These are phyloP conservation scores for Colletotrichum lindemuthianum DNA, from an alignment of 2,329 filamentous ascomycete species.

Conservation along the genomic window DNA sequence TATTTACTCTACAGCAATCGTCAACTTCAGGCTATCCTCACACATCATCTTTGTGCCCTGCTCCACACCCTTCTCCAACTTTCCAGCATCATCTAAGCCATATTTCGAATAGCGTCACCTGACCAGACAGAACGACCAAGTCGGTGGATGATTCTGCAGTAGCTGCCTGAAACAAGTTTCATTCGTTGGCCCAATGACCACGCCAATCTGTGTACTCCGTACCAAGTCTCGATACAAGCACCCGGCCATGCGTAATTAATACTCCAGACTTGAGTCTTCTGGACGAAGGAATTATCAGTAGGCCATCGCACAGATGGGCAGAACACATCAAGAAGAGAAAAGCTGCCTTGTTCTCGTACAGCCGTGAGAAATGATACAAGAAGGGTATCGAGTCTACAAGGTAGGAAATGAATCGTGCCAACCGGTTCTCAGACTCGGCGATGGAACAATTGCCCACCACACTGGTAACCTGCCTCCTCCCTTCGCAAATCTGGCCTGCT, in stretches of 20 bases:
- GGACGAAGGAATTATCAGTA: slow-evolving; percentile 5
- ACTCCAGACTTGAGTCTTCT: neutral
- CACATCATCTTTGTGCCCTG: too few species aligned
- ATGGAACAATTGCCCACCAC: neutral
- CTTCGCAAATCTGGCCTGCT: slow-evolving; percentile 3
- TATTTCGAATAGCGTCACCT: too few species aligned
- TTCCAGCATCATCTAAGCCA: too few species aligned
- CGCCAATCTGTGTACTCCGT: neutral
- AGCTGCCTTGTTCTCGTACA: neutral
- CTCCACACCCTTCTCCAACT: too few species aligned
- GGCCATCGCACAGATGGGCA: slow-evolving; percentile 8
- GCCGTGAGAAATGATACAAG: slow-evolving; percentile 27
- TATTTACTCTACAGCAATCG: too few species aligned
- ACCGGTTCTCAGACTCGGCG: neutral
- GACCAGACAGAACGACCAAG: too few species aligned
- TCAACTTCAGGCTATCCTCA: too few species aligned
- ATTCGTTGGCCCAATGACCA: neutral
- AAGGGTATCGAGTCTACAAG: slow-evolving; percentile 43
- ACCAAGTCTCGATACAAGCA: slow-evolving; percentile 5
- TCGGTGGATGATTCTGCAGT: neutral
- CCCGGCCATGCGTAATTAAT: slow-evolving; percentile 9
- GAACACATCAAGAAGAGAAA: slow-evolving; percentile 24
- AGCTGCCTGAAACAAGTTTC: neutral
- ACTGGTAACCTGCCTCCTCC: slow-evolving; percentile 3
- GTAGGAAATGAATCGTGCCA: slow-evolving; percentile 36